These are phyloP conservation scores for Leishmania tarentolae DNA, from an alignment of 208 protist genomes.

Conservation along the genomic window DNA sequence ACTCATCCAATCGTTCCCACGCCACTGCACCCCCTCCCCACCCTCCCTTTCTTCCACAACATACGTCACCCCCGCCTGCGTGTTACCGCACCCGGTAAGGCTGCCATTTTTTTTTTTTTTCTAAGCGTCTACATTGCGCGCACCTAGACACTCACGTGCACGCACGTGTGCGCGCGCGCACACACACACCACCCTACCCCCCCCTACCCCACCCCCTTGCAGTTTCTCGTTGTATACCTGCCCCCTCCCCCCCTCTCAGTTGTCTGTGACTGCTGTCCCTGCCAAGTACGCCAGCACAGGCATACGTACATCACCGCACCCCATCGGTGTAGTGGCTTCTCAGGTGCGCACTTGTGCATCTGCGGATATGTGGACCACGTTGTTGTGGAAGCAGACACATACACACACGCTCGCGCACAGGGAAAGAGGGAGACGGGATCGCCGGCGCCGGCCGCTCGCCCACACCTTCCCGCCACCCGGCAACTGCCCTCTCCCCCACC, in stretches of 20 bases:
- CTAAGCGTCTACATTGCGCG: not conserved
- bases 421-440: not conserved
- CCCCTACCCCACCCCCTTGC: no score
- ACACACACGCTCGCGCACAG: no score
- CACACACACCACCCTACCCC: no score
- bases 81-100: no score
- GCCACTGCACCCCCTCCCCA: not conserved
- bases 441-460: not conserved
- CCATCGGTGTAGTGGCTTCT: not conserved
- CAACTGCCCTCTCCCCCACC: not conserved
- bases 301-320: not conserved
- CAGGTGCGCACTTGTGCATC: no score
- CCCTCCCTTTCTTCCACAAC: not conserved
- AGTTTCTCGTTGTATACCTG: not conserved
- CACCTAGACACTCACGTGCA: not conserved
- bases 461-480: not conserved
- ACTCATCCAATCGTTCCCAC: not conserved
- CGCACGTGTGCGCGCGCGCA: slow-evolving; percentile 5
- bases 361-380: not conserved
- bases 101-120: not conserved
- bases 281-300: not conserved
- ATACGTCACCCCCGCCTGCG: no score
- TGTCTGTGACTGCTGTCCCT: not conserved
- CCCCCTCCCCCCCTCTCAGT: not conserved
- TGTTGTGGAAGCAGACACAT: not conserved